Evolutionary conservation across 371 early-diverging fungal genomes (phyloP).

Genomic region (Mucor ambiguus): DNA sequence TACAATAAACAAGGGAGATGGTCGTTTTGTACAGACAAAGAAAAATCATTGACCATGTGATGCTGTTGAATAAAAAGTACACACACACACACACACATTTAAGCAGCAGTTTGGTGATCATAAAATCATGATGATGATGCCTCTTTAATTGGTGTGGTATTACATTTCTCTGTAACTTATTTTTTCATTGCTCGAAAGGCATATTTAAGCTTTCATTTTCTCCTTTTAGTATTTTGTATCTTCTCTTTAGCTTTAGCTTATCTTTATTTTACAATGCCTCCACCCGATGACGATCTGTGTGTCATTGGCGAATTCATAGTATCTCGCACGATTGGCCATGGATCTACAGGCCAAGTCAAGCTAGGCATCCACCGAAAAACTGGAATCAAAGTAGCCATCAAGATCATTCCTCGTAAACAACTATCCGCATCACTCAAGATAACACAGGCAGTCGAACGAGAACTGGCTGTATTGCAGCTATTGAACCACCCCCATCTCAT

Average conservation of each 20-base stretch:
- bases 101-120: slow-evolving; percentile 8
- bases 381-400: slow-evolving; percentile 45
- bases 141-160: background rate
- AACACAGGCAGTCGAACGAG: slow-evolving; percentile 64
- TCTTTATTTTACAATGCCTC: background rate
- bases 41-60: background rate
- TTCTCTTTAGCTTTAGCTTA: background rate
- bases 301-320: slow-evolving; percentile 37
- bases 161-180: too few species aligned
- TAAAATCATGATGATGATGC: background rate
- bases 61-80: background rate
- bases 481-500: slow-evolving; percentile 69
- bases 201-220: background rate
- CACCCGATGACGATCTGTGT: background rate
- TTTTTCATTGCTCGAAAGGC: too few species aligned
- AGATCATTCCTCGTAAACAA: slow-evolving; percentile 40
- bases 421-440: slow-evolving; percentile 41
- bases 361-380: slow-evolving; percentile 41
- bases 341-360: slow-evolving; percentile 46
- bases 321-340: slow-evolving; percentile 38
- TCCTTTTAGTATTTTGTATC: background rate
- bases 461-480: slow-evolving; percentile 74
- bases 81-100: background rate
- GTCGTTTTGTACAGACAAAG: slow-evolving; percentile 1
- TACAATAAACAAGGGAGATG: background rate